Evolutionary conservation across 2,329 filamentous ascomycete genomes (phyloP).

Genomic region (Pseudocercospora crystallina): DNA sequence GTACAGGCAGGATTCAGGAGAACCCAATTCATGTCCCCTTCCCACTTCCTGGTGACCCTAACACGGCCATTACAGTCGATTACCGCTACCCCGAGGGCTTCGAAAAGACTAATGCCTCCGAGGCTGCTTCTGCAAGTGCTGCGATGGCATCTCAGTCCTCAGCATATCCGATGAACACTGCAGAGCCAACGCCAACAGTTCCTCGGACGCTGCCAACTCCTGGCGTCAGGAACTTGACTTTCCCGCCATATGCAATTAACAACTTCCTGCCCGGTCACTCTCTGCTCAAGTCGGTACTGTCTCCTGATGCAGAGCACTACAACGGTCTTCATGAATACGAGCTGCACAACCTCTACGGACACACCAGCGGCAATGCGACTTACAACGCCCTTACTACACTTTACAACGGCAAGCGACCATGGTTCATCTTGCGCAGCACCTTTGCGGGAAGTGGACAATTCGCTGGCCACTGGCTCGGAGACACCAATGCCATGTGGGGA

Average conservation of each 20-base stretch:
- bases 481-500: conserved; percentile 30
- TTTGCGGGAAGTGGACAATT: conserved; percentile 28
- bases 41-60: conserved; percentile 20
- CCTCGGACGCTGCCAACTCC: conserved; percentile 24
- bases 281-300: conserved; percentile 25
- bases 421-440: conserved; percentile 29
- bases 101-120: conserved; percentile 29
- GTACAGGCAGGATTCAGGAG: conserved; percentile 16
- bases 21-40: conserved; percentile 28
- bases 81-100: conserved; percentile 30
- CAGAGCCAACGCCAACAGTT: conserved; percentile 18
- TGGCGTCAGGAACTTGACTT: conserved; percentile 25
- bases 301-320: conserved; percentile 30
- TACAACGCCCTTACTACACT: conserved; percentile 28
- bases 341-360: conserved; percentile 33
- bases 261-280: conserved; percentile 27
- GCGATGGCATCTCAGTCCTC: conserved; percentile 21
- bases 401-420: conserved; percentile 29
- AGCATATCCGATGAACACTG: conserved; percentile 17
- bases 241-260: conserved; percentile 28
- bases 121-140: conserved; percentile 27
- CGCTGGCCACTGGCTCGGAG: conserved; percentile 32
- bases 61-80: conserved; percentile 17
- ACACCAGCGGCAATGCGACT: conserved; percentile 27
- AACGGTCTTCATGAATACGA: conserved; percentile 30